phyloP scores from a whole-genome alignment of 2,329 filamentous ascomycete genomes.

The Paramyrothecium roridum region DNA sequence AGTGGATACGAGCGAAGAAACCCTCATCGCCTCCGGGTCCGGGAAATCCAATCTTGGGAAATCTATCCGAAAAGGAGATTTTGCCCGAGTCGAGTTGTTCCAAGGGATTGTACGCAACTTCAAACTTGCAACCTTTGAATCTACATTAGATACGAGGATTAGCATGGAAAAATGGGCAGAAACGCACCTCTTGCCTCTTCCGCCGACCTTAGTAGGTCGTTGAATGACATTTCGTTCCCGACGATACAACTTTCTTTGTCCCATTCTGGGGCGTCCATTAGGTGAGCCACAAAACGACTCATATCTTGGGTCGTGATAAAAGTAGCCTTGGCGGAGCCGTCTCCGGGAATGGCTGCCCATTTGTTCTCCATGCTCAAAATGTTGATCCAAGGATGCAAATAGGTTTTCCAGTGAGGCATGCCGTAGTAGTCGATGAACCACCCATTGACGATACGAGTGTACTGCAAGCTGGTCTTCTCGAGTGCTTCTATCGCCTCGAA shows the following conservation, averaged over 20 bases:
- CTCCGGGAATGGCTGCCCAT: constrained; percentile 13
- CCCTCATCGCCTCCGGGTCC: constrained; percentile 7
- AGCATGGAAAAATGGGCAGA: too few species aligned
- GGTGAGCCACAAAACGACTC: constrained; percentile 7
- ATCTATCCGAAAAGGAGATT: constrained; percentile 17
- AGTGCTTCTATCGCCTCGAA: constrained; percentile 13
- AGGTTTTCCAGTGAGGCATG: constrained; percentile 13
- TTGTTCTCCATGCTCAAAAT: constrained; percentile 16
- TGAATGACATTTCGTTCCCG: constrained; percentile 8
- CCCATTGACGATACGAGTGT: constrained; percentile 14
- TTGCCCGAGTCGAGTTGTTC: constrained; percentile 16
- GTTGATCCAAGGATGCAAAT: constrained; percentile 18
- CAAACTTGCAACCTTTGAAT: too few species aligned
- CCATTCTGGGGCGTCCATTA: constrained; percentile 14
- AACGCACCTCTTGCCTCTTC: too few species aligned
- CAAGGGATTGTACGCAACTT: constrained; percentile 2
- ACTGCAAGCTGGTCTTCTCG: too few species aligned
- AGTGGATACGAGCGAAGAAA: too few species aligned
- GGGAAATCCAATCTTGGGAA: constrained; percentile 11
- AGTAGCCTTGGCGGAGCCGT: constrained; percentile 8
- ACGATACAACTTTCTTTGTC: constrained; percentile 6
- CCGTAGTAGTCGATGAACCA: constrained; percentile 23
- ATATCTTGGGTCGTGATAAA: constrained; percentile 19
- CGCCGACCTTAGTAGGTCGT: constrained; percentile 5
- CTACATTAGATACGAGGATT: too few species aligned